Percentiles rank a stretch among this genome's conserved stretches.
Conservation (phyloP, 495 filamentous ascomycete genomes). For the Hypoxylon fuscum region DNA sequence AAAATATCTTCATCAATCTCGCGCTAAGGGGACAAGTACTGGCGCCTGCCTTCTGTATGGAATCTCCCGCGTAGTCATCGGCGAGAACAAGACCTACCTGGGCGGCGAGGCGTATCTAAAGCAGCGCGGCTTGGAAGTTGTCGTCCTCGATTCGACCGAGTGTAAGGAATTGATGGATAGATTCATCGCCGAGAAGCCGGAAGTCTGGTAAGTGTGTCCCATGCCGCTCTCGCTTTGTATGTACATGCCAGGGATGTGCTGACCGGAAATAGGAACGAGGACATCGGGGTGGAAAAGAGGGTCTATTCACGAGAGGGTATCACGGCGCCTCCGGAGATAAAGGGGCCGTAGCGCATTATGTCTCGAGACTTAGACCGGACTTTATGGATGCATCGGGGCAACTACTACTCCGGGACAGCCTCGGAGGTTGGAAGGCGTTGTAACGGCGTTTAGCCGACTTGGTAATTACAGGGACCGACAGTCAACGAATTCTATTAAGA, state of each 20-base stretch:
- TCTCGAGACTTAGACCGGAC: background rate
- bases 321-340: constrained; percentile 1
- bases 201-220: constrained; percentile 69
- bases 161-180: constrained; percentile 78
- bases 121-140: constrained; percentile 76
- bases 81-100: constrained; percentile 82
- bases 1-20: background rate
- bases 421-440: too few relatives aligned
- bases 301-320: constrained; percentile 52
- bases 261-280: constrained; percentile 69
- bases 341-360: background rate
- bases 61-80: constrained; percentile 81
- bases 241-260: constrained; percentile 13
- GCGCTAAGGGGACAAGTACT: constrained; percentile 46
- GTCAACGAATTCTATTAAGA: too few relatives aligned
- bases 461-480: too few relatives aligned
- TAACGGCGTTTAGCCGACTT: too few relatives aligned
- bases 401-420: too few relatives aligned
- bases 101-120: constrained; percentile 80
- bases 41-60: constrained; percentile 85
- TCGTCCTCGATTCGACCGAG: constrained; percentile 73
- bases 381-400: too few relatives aligned
- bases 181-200: constrained; percentile 80
- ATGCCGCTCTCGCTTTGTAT: constrained; percentile 10
- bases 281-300: constrained; percentile 70